Conservation (phyloP, 345 rosid species). For the Reutealis trisperma region DNA sequence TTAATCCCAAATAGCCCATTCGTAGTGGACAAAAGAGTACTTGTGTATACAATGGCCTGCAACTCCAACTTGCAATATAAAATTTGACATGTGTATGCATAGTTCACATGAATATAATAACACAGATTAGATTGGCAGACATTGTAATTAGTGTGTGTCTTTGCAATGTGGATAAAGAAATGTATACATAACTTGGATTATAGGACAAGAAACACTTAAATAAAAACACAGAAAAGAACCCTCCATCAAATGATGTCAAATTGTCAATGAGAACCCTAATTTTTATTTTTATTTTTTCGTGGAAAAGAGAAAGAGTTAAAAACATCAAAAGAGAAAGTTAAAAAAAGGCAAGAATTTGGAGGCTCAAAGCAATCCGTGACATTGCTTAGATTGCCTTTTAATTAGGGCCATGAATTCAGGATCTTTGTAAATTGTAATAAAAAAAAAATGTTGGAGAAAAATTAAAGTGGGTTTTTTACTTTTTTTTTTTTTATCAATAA, state of each 20-base stretch:
- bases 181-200: background rate
- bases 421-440: background rate
- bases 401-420: background rate
- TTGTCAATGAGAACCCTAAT: too few species aligned
- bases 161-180: background rate
- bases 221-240: background rate
- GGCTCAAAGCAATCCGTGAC: conserved; percentile 20
- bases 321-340: too few species aligned
- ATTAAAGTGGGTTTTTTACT: background rate
- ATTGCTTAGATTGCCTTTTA: conserved; percentile 4
- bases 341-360: conserved; percentile 10
- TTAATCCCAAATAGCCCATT: too few species aligned
- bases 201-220: background rate
- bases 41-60: background rate
- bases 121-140: too few species aligned
- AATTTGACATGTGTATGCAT: background rate
- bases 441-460: background rate
- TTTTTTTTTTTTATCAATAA: background rate
- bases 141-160: too few species aligned
- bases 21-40: too few species aligned
- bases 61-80: background rate
- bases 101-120: too few species aligned
- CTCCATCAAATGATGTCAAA: background rate
- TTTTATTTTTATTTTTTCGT: background rate
- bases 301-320: conserved; percentile 2